Evolutionary conservation across 2,329 filamentous ascomycete genomes (phyloP), one percentile per base, ranked within the genome.

Genomic region (Scedosporium apiospermum): DNA sequence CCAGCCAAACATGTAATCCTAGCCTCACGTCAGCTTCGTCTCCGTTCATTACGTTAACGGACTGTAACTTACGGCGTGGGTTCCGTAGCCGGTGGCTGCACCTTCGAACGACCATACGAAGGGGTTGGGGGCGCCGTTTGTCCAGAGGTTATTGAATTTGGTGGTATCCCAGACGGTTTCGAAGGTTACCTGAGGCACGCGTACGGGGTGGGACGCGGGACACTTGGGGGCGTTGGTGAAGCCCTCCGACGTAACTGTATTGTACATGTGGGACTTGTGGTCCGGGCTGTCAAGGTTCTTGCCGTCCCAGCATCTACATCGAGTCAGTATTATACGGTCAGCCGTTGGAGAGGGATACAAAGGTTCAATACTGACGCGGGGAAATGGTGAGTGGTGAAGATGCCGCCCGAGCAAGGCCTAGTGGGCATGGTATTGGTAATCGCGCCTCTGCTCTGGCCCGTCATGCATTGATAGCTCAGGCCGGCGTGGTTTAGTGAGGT

Each of bases 221-320:
- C 64, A 65, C 7, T 53, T 34, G 16, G 51, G 59, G 16, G 44
- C 58, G 38, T 44, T 63, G 26, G 46, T 58, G 49, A 63, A 64
- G 41, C 51, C 57, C 26, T 58, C 60, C 3, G 61, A 64, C 1
- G 51, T 41, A 6, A 64, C 60, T 2, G 63, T 58, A 53, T 63
- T 60, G 58, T 49, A 59, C 57, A 64, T 51, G 66, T 83, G 80
- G 23, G 69, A 77, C 61, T 73, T 75, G 69, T 81, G 80, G 67
- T 83, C 76, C 1, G 74, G 65, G 14, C 74, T 73, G 68, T 84
- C 80, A 58, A 80, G 65, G 65, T 81, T 76, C 46, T 74, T 73
- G 46, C 82, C 82, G 21, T 85, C 76, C 82, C 82, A 85, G 74
- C 82, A 85, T 14, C 75, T 76, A 3, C 77, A 68, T n/a, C 4